These are phyloP conservation scores for Musa schizocarpa DNA, from an alignment of 176 grass and related monocot species.

Conservation along the genomic window DNA sequence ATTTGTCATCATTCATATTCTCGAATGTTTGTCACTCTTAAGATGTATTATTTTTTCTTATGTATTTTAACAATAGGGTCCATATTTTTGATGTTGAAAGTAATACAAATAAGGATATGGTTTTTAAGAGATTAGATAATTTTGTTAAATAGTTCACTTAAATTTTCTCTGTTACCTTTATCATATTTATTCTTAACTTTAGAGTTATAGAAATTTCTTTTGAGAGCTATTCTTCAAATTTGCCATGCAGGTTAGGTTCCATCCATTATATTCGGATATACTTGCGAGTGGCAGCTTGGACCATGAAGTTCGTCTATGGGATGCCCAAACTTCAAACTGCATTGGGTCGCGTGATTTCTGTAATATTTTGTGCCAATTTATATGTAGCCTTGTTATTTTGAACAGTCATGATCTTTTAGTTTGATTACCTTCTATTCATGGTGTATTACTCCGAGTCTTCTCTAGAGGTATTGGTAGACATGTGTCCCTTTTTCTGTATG, in stretches of 20 bases:
- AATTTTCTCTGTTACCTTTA: background rate
- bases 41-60: background rate
- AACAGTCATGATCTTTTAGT: background rate
- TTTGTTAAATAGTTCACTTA: background rate
- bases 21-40: background rate
- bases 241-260: slow-evolving; percentile 75
- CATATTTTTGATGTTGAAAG: background rate
- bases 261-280: slow-evolving; percentile 86
- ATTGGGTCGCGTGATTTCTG: slow-evolving; percentile 73
- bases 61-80: background rate
- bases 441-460: background rate
- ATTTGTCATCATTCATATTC: background rate
- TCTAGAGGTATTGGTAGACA: background rate
- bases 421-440: background rate
- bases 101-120: background rate
- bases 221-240: background rate
- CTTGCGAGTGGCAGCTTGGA: slow-evolving; percentile 98
- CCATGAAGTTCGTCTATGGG: slow-evolving; percentile 94
- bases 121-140: background rate
- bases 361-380: slow-evolving; percentile 37
- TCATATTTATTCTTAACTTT: background rate
- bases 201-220: background rate
- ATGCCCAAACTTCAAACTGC: slow-evolving; percentile 73
- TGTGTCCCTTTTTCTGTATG: slow-evolving; percentile 5
- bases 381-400: background rate